phyloP scores from a whole-genome alignment of 148 eudicot species.

The Persicaria tinctoria region DNA sequence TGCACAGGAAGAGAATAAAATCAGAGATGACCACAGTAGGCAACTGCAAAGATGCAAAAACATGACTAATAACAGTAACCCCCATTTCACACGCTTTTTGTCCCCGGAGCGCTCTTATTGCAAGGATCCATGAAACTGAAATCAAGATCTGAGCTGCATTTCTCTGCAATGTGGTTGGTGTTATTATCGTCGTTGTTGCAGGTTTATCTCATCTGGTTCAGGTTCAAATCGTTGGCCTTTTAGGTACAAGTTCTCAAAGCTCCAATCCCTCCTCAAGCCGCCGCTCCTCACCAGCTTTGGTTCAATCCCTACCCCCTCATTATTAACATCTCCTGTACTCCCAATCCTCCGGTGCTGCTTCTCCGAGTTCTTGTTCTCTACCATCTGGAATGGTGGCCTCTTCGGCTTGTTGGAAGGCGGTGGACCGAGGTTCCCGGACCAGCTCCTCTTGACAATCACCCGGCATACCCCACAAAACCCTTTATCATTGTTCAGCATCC shows the following conservation, averaged over 20 bases:
- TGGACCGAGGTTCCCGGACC: conserved; percentile 39
- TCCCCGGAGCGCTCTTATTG: neutral
- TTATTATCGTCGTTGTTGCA: neutral
- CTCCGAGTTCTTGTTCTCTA: conserved; percentile 13
- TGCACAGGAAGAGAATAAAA: neutral
- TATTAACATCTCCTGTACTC: conserved; percentile 15
- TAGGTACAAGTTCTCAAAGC: conserved; percentile 51
- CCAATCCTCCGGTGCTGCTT: conserved; percentile 18
- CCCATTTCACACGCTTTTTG: neutral
- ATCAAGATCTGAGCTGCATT: neutral
- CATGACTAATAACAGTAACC: neutral
- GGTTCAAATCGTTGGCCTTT: conserved; percentile 10
- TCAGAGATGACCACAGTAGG: neutral
- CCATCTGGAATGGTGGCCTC: neutral
- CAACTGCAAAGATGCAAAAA: neutral
- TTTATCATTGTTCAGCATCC: conserved; percentile 2
- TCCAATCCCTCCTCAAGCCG: conserved; percentile 88
- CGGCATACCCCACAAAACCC: conserved; percentile 12
- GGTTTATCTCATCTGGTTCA: conserved; percentile 12
- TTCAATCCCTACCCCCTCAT: conserved; percentile 10
- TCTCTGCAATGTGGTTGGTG: neutral
- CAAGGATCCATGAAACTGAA: neutral
- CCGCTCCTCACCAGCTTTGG: conserved; percentile 64
- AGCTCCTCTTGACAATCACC: conserved; percentile 28
- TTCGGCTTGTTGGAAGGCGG: conserved; percentile 9